These are phyloP conservation scores for Lanmaoa pseudosensibilis DNA, from an alignment of 768 basidiomycete genomes.

Conservation along the genomic window DNA sequence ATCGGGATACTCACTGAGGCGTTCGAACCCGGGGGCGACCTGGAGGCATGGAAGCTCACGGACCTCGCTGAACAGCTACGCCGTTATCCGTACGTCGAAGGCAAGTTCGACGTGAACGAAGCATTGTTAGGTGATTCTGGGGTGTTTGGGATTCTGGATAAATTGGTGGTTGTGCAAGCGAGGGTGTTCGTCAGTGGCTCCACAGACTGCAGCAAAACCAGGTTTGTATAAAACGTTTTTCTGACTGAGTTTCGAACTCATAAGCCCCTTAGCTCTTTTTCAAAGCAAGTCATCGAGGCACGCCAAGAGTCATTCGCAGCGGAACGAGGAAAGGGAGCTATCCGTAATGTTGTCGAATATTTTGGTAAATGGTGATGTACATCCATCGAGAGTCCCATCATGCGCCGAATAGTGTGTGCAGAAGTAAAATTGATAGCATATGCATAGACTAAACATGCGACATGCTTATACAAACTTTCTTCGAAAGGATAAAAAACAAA, in stretches of 20 bases:
- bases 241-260: neutral
- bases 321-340: constrained; percentile 2
- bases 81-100: constrained; percentile 23
- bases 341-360: constrained; percentile 45
- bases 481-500: neutral
- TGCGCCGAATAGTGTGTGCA: neutral
- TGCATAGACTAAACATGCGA: constrained; percentile 30
- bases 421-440: constrained; percentile 12
- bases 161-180: constrained; percentile 50
- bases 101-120: constrained; percentile 21
- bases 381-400: neutral
- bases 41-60: constrained; percentile 43
- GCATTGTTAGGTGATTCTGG: constrained; percentile 49
- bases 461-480: constrained; percentile 32
- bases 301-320: constrained; percentile 31
- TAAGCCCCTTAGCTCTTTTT: constrained; percentile 44
- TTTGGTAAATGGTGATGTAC: constrained; percentile 37
- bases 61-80: constrained; percentile 41
- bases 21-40: constrained; percentile 42
- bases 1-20: constrained; percentile 43
- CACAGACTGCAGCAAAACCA: constrained; percentile 45
- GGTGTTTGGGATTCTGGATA: constrained; percentile 55
- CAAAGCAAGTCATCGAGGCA: constrained; percentile 49
- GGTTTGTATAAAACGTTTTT: constrained; percentile 32
- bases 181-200: constrained; percentile 52